Conservation (phyloP, 768 basidiomycete genomes). For the Galerina marginata region DNA sequence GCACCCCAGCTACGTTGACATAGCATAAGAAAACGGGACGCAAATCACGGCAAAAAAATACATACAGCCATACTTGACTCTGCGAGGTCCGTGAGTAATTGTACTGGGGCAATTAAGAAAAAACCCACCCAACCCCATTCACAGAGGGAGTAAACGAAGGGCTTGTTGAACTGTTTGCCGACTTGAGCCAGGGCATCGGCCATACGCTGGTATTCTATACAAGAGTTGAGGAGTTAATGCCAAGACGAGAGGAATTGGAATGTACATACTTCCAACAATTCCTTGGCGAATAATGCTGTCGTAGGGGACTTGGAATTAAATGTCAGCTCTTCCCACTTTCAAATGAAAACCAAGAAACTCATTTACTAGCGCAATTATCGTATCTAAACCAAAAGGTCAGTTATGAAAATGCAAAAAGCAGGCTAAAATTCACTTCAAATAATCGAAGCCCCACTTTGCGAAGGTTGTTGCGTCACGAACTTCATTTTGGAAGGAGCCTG, state of each 20-base stretch:
- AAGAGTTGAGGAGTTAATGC: neutral
- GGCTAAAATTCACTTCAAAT: constrained; percentile 54
- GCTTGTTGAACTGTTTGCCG: constrained; percentile 46
- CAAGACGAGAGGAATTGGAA: neutral
- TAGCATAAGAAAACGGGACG: neutral
- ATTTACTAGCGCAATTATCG: constrained; percentile 23
- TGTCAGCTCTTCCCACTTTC: neutral
- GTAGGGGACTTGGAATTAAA: constrained; percentile 50
- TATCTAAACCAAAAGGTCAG: constrained; percentile 8
- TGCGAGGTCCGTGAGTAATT: neutral
- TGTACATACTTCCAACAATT: constrained; percentile 54
- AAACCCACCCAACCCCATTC: constrained; percentile 66
- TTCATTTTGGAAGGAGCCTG: constrained; percentile 69
- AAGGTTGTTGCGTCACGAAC: constrained; percentile 59
- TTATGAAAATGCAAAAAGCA: neutral
- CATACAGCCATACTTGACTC: constrained; percentile 27
- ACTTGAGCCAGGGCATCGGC: constrained; percentile 60
- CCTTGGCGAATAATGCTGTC: constrained; percentile 62
- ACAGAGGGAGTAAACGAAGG: constrained; percentile 64
- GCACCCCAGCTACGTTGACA: constrained; percentile 53
- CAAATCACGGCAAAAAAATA: neutral
- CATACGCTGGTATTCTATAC: constrained; percentile 64
- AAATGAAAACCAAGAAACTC: neutral
- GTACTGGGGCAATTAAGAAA: neutral
- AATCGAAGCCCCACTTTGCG: constrained; percentile 71